Evolutionary conservation across 441 rosid species (phyloP).

Genomic region (Euphorbia celastroides): DNA sequence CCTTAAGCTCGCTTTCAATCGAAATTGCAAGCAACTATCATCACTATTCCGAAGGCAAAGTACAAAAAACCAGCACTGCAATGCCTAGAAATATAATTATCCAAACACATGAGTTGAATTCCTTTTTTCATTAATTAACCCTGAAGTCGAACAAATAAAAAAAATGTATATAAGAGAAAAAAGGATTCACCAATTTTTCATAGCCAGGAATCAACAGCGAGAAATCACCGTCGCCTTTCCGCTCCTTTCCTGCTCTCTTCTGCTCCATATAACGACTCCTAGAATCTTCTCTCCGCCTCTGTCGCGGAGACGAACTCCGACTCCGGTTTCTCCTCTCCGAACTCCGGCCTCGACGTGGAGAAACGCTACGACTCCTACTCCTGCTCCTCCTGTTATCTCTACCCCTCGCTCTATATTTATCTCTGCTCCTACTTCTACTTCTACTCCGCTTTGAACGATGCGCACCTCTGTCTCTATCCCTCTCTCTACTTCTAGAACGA

Average conservation of each 20-base stretch:
- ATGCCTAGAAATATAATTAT: neutral
- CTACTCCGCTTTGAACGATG: constrained; percentile 20
- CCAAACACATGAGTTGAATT: no score
- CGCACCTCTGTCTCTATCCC: constrained; percentile 30
- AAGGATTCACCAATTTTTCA: constrained; percentile 49
- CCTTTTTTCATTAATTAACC: no score
- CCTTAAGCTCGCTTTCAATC: no score
- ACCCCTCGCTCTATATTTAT: constrained; percentile 12
- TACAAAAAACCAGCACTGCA: neutral
- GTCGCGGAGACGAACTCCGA: constrained; percentile 24
- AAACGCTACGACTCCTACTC: constrained; percentile 29
- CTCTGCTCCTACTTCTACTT: constrained; percentile 11
- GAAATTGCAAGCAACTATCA: neutral
- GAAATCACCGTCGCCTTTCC: constrained; percentile 41
- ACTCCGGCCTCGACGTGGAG: constrained; percentile 36
- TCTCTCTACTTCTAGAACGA: constrained; percentile 41
- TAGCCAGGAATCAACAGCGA: constrained; percentile 58
- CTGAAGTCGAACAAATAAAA: neutral
- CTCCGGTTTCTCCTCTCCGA: constrained; percentile 27
- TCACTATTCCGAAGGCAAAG: neutral
- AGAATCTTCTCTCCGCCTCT: constrained; percentile 35
- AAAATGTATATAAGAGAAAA: neutral
- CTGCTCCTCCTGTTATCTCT: constrained; percentile 21
- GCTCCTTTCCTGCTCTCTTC: constrained; percentile 28
- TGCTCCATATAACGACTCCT: constrained; percentile 15